Evolutionary conservation across 768 basidiomycete genomes (phyloP).

Genomic region (Amanita fuliginea): DNA sequence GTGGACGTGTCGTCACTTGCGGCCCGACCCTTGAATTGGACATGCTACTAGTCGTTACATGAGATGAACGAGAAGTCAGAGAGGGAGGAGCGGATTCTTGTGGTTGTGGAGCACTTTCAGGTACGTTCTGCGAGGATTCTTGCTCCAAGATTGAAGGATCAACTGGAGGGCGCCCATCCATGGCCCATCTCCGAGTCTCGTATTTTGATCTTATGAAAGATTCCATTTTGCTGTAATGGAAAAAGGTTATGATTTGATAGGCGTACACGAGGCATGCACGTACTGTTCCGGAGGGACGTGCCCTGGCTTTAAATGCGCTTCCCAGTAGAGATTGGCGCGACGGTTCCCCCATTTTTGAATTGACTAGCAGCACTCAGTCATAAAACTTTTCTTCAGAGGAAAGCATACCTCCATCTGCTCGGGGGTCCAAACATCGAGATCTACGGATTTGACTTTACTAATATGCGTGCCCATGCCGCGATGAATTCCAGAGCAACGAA

Average conservation of each 20-base stretch:
- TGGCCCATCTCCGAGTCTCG: conserved; percentile 86
- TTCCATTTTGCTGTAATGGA: conserved; percentile 79
- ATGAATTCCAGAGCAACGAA: conserved; percentile 95
- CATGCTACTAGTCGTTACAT: conserved; percentile 17
- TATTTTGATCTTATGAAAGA: conserved; percentile 97
- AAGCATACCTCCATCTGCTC: conserved; percentile 85
- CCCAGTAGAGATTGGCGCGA: conserved; percentile 94
- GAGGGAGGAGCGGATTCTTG: conserved; percentile 14
- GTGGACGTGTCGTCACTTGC: conserved; percentile 28
- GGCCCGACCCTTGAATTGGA: conserved; percentile 20
- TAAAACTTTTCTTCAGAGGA: background rate
- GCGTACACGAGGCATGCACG: conserved; percentile 20
- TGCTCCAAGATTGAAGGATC: conserved; percentile 75
- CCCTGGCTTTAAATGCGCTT: conserved; percentile 85
- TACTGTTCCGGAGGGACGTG: conserved; percentile 94
- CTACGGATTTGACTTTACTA: conserved; percentile 93
- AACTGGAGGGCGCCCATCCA: conserved; percentile 74
- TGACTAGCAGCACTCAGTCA: conserved; percentile 27
- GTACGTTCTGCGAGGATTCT: conserved; percentile 13
- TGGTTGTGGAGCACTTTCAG: conserved; percentile 14
- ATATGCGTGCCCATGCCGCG: conserved; percentile 98
- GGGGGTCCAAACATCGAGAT: conserved; percentile 95
- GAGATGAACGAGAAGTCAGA: conserved; percentile 16
- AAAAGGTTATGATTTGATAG: conserved; percentile 1
- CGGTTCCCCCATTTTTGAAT: conserved; percentile 94